These are phyloP conservation scores for Amphirosellinia nigrospora DNA, from an alignment of 495 filamentous ascomycete species.

Conservation along the genomic window DNA sequence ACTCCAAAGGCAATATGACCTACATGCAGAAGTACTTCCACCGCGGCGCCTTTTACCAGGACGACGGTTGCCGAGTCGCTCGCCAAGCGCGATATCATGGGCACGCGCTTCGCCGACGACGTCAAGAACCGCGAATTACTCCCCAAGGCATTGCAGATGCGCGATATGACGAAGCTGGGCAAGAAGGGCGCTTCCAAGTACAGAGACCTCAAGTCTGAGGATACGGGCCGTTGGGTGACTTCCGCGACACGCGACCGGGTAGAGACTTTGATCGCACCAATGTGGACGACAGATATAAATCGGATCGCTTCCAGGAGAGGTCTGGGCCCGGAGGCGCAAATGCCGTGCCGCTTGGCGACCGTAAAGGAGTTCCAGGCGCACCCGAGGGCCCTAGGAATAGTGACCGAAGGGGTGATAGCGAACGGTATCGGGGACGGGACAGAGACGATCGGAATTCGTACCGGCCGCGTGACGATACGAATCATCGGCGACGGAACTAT, in stretches of 20 bases:
- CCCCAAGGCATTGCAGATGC: constrained; percentile 90
- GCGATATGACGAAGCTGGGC: constrained; percentile 92
- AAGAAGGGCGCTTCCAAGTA: constrained; percentile 92
- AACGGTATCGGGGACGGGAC: constrained; percentile 29
- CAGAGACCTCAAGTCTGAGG: constrained; percentile 85
- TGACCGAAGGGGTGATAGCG: constrained; percentile 41
- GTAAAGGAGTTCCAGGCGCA: constrained; percentile 49
- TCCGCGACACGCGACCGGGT: constrained; percentile 58
- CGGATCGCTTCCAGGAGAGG: constrained; percentile 59
- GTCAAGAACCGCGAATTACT: constrained; percentile 78
- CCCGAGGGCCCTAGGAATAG: constrained; percentile 44
- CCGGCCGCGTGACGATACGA: constrained; percentile 40
- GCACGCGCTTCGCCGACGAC: constrained; percentile 77
- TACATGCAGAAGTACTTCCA: constrained; percentile 98
- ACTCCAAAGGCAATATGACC: constrained; percentile 79
- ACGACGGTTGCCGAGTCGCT: constrained; percentile 76
- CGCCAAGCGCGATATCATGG: constrained; percentile 80
- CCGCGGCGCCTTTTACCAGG: constrained; percentile 93
- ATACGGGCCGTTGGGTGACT: constrained; percentile 83
- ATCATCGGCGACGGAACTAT: constrained; percentile 38
- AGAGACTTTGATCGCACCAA: constrained; percentile 52
- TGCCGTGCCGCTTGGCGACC: constrained; percentile 63
- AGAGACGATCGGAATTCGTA: constrained; percentile 44
- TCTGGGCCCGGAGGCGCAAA: constrained; percentile 63
- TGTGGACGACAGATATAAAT: constrained; percentile 73